Evolutionary conservation across 257 asterid species (phyloP).

Genomic region (Fraxinus quadrangulata): DNA sequence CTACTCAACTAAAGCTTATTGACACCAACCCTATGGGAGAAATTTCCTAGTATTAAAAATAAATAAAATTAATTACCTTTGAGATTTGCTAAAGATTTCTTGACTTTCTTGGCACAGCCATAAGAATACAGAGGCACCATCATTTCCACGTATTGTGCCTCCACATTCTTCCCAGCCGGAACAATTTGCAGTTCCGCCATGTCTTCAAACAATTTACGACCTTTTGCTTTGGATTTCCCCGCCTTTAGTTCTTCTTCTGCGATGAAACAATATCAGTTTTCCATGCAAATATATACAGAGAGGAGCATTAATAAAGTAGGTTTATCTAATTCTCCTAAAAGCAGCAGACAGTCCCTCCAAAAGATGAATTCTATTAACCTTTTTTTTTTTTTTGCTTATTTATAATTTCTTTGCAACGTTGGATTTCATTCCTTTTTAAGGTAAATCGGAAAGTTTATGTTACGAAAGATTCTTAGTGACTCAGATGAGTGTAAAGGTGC

Average conservation of each 20-base stretch:
- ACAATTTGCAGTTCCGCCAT: slow-evolving; percentile 65
- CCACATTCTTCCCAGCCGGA: slow-evolving; percentile 57
- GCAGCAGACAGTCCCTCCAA: slow-evolving; percentile 36
- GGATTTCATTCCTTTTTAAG: not conserved
- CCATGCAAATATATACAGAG: not conserved
- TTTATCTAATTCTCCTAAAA: slow-evolving; percentile 12
- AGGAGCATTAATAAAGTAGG: not conserved
- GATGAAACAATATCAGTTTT: not conserved
- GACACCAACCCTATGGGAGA: too few relatives aligned
- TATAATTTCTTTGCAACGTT: slow-evolving; percentile 21
- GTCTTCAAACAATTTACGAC: not conserved
- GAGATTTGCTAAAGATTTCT: slow-evolving; percentile 72
- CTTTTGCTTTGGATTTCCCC: not conserved
- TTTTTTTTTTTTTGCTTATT: not conserved
- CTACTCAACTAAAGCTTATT: too few relatives aligned
- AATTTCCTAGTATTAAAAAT: too few relatives aligned
- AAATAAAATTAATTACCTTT: slow-evolving; percentile 46
- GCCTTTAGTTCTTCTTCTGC: not conserved
- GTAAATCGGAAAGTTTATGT: not conserved
- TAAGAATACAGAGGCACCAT: slow-evolving; percentile 86
- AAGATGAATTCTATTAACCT: slow-evolving; percentile 29
- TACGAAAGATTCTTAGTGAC: slow-evolving; percentile 22
- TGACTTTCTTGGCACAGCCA: slow-evolving; percentile 81
- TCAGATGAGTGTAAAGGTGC: slow-evolving; percentile 35
- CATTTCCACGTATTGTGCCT: slow-evolving; percentile 91